Percentiles rank a stretch among this genome's conserved stretches.
These are phyloP conservation scores for Ogataea ramenticola DNA, from an alignment of 805 yeast genomes.

Conservation along the genomic window DNA sequence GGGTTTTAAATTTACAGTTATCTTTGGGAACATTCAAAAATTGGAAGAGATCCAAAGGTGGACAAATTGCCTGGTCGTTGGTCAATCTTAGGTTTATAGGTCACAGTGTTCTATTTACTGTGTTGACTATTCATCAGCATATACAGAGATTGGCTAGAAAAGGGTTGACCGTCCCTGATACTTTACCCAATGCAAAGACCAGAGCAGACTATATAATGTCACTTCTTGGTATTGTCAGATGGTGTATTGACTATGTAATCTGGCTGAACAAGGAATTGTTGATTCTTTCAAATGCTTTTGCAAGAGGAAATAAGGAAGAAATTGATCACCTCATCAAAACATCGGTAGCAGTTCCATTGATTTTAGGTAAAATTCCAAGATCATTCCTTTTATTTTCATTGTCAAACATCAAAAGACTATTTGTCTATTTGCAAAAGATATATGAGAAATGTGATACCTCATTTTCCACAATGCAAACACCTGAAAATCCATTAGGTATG, in stretches of 20 bases:
- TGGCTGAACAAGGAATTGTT: constrained; percentile 67
- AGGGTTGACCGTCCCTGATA: constrained; percentile 42
- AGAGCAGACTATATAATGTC: constrained; percentile 59
- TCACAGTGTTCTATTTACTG: constrained; percentile 58
- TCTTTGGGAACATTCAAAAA: constrained; percentile 45
- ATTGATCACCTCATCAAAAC: constrained; percentile 15
- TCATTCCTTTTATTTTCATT: constrained; percentile 59
- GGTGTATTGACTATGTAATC: constrained; percentile 78
- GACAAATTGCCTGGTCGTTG: constrained; percentile 51
- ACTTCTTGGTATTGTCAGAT: constrained; percentile 71
- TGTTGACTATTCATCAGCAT: constrained; percentile 57
- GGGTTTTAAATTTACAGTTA: constrained; percentile 62
- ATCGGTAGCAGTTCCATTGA: constrained; percentile 45
- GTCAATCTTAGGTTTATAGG: constrained; percentile 65
- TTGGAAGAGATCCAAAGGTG: constrained; percentile 32
- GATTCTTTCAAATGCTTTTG: constrained; percentile 30
- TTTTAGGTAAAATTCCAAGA: constrained; percentile 65
- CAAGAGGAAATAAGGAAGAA: constrained; percentile 11
- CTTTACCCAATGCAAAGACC: constrained; percentile 28
- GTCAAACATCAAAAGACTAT: constrained; percentile 56
- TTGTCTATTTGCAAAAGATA: constrained; percentile 48
- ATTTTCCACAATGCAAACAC: constrained; percentile 16
- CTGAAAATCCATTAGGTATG: constrained; percentile 25
- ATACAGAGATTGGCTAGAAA: constrained; percentile 53
- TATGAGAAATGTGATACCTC: constrained; percentile 42